Base-by-base conservation (phyloP, 1,139 yeast genomes). In the Blastobotrys persicus region DNA sequence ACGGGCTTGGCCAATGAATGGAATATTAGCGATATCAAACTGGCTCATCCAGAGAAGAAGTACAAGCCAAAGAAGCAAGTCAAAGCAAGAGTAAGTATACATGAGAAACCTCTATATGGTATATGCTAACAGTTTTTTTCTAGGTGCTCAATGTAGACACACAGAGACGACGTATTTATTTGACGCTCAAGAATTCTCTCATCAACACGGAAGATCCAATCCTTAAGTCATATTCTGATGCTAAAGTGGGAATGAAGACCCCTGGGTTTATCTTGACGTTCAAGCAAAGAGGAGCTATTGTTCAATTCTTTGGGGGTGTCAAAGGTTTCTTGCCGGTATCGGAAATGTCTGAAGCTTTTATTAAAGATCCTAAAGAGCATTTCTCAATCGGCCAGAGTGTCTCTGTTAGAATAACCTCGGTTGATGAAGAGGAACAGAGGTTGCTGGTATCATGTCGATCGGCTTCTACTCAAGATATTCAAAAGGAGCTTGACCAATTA, bases 341-440 rank as follows among this genome's bases (percentile, higher is more conserved):
- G 50, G 98, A 92, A 70, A 87, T 92, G 59, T 85, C 95, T 47
- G 98, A 92, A 68, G 84, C 96, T 1, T 87, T 79, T 64, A 92
- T 89, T 44, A 76, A 75, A 50, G 80, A 81, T 48, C 89, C 96
- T 16, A 80, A 79, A 58, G 95, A 89, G 55, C 85, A 84, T 66
- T 77, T 91, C 61, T 81, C 81, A 56, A 63, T 87, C 19, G 96
- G 96, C 2, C 98, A 92, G 70, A 85, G 96, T 3, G 84, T 92
- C 40, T 73, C 76, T 31, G 94, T 87, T 4, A 80, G 84, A 58
- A 73, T 92, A 26, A 62, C 83, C 42, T 71, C 74, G 37, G 79
- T 84, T 42, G 82, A 85, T 56, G 67, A 75, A 20, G 80, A 76
- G 13, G 72, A 73, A 31, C 72, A 78, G 41, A 79, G 84, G 61